A percentile compares a stretch with the other conserved stretches of the same genome.
Evolutionary conservation across 768 basidiomycete species (phyloP).

Genomic region (Suillus americanus): DNA sequence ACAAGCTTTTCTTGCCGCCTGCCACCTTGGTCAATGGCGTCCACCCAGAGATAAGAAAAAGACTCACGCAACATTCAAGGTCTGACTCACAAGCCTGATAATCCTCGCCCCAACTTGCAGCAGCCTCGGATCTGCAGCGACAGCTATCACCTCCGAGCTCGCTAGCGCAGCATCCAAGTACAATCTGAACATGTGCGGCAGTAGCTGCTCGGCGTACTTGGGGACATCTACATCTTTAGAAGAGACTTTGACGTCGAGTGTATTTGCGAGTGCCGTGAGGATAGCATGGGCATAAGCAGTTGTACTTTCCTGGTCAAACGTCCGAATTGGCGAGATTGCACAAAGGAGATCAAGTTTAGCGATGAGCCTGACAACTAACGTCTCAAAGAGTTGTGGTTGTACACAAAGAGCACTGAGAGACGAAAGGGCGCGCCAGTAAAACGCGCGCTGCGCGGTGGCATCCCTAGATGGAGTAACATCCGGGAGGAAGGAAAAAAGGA

Average conservation of each 20-base stretch:
- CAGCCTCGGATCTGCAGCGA: conserved; percentile 35
- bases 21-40: conserved; percentile 2
- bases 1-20: conserved; percentile 66
- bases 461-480: conserved; percentile 57
- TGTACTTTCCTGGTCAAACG: conserved; percentile 52
- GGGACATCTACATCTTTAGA: conserved; percentile 67
- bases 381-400: conserved; percentile 79
- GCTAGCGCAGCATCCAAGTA: conserved; percentile 43
- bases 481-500: conserved; percentile 76
- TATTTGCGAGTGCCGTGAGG: conserved; percentile 64
- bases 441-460: conserved; percentile 53
- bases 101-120: conserved; percentile 56
- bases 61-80: conserved; percentile 64
- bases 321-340: conserved; percentile 29
- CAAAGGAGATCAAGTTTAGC: conserved; percentile 77
- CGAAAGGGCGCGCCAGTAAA: conserved; percentile 66
- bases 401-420: conserved; percentile 73
- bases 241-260: conserved; percentile 53
- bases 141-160: conserved; percentile 23
- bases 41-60: conserved; percentile 1
- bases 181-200: conserved; percentile 70
- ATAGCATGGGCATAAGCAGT: conserved; percentile 87
- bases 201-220: conserved; percentile 77
- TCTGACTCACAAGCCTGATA: conserved; percentile 64
- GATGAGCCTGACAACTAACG: conserved; percentile 71